Evolutionary conservation across 2,329 filamentous ascomycete species (phyloP).

Genomic region (Pseudogymnoascus sp.): DNA sequence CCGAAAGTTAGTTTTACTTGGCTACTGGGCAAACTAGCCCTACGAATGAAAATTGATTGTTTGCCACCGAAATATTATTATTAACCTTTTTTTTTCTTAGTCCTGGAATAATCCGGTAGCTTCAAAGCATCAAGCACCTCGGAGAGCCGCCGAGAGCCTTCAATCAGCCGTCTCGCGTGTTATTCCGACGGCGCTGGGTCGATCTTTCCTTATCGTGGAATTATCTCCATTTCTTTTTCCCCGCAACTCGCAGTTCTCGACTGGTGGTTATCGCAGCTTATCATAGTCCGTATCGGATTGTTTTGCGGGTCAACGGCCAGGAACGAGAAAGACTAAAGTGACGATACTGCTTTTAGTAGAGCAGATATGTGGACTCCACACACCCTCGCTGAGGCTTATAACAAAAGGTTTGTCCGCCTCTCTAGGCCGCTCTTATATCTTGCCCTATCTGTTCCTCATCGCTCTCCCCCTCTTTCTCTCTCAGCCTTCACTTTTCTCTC

Average conservation of each 20-base stretch:
- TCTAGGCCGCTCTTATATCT: not conserved
- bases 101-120: not conserved
- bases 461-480: not conserved
- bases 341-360: not conserved
- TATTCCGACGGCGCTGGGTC: not conserved
- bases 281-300: not conserved
- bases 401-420: not conserved
- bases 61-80: not conserved
- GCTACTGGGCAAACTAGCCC: not conserved
- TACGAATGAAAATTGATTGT: not conserved
- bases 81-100: not conserved
- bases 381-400: not conserved
- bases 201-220: not conserved
- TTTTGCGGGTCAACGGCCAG: not conserved
- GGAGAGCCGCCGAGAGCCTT: not conserved
- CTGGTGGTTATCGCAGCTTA: not conserved
- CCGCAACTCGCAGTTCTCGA: not conserved
- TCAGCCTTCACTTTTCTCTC: not conserved
- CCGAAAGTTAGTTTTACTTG: not conserved
- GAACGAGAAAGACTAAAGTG: not conserved
- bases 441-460: not conserved
- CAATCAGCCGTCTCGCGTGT: not conserved
- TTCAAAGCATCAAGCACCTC: not conserved
- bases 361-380: slow-evolving; percentile 1
- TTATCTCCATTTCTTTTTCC: not conserved